phyloP scores from a whole-genome alignment of 2,329 filamentous ascomycete species.

The Trichophyton benhamiae region DNA sequence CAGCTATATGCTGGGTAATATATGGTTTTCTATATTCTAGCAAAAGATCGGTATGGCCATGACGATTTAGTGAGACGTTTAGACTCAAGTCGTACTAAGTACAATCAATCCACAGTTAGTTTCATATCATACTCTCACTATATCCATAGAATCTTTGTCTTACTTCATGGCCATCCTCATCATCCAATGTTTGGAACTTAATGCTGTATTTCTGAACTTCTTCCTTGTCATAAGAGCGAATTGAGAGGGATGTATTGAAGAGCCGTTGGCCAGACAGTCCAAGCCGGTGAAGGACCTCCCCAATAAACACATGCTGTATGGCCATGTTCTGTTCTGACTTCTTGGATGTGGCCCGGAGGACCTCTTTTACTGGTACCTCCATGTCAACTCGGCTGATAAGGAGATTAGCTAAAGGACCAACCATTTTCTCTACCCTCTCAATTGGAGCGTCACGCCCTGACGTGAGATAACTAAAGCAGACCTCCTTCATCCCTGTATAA shows the following conservation, averaged over 20 bases:
- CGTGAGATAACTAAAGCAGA: slow-evolving; percentile 44
- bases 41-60: neutral
- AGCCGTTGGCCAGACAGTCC: slow-evolving; percentile 24
- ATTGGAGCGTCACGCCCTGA: slow-evolving; percentile 44
- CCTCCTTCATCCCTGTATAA: slow-evolving; percentile 37
- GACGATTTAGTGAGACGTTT: neutral
- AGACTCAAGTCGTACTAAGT: neutral
- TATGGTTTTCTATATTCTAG: neutral
- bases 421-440: slow-evolving; percentile 36
- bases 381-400: slow-evolving; percentile 31
- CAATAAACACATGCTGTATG: slow-evolving; percentile 47
- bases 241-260: slow-evolving; percentile 26
- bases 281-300: slow-evolving; percentile 34
- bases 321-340: slow-evolving; percentile 47
- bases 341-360: slow-evolving; percentile 45
- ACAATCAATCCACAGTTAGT: neutral
- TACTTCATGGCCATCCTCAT: neutral
- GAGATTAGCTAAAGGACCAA: slow-evolving; percentile 32
- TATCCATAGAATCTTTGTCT: neutral
- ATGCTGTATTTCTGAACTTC: neutral
- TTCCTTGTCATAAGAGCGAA: neutral
- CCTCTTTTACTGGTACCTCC: slow-evolving; percentile 33
- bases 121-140: neutral
- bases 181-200: neutral
- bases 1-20: neutral